Base-by-base conservation (phyloP, 176 grass and related monocot genomes). In the Secale cereale region DNA sequence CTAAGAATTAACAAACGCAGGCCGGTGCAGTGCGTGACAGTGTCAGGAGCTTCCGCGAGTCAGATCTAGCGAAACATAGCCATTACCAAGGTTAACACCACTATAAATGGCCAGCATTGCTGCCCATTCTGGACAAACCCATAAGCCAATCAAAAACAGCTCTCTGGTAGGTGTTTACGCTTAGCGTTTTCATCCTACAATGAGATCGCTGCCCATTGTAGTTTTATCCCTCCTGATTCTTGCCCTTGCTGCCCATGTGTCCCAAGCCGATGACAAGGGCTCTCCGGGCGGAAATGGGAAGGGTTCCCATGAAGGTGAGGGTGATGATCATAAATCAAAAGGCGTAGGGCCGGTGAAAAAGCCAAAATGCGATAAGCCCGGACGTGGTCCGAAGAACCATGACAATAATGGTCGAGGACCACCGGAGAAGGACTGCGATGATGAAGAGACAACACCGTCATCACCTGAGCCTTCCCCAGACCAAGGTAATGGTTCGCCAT, bases 351-450 rank as follows among this genome's bases (percentile, higher is more conserved):
- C 78, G 0, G 78, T 87, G 59, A 75, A 87, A 4, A 87, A 87
- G 7, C 78, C 85, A 19, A 78, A 87, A 28, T 87, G 85, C 30
- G 43, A 40, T 3, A 87, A 87, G 20, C 85, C 85, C 3, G 78
- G 85, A 12, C 30, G 2, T 1, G 78, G 85, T 41, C 85, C 69
- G 0, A 70, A 66, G 0, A 78, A 78, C 13, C 78, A 87, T 41
- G 78, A 70, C 1, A 5, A 65, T 1, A 1, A 65, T 41, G 85
- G 85, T 16, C 30, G 28, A 0, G 78, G 78, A n/a, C 78, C 85
- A 13, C 23, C 22, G 0, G 80, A 87, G 61, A 76, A 56, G 36
- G 14, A 65, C 0, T 87, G 85, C 11, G 75, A 81, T 20, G 45
- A 36, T 15, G 54, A 6, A 25, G 26, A 85, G 36, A 30, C 73